These are phyloP conservation scores for Colletotrichum tabaci DNA, from an alignment of 2,329 filamentous ascomycete species.

Conservation along the genomic window DNA sequence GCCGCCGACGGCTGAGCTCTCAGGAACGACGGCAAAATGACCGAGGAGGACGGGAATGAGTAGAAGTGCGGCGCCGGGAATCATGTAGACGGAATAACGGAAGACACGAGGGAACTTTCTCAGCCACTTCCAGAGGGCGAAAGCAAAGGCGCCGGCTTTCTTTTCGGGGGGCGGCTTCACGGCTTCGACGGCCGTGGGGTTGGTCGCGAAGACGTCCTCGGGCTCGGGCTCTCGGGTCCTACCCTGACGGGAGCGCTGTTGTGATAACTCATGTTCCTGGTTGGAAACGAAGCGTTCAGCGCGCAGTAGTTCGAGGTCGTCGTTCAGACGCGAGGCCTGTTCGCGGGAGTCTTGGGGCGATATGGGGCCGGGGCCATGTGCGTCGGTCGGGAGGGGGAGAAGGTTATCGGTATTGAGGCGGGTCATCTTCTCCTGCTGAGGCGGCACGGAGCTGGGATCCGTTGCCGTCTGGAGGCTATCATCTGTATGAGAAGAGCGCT, in stretches of 20 bases:
- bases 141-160: slow-evolving; percentile 48
- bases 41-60: slow-evolving; percentile 64
- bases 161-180: slow-evolving; percentile 41
- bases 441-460: slow-evolving; percentile 27
- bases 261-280: slow-evolving; percentile 54
- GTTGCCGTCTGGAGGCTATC: slow-evolving; percentile 41
- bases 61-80: slow-evolving; percentile 61
- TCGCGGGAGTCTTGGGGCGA: slow-evolving; percentile 46
- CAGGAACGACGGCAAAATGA: slow-evolving; percentile 54
- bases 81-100: slow-evolving; percentile 64
- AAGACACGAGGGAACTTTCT: slow-evolving; percentile 66
- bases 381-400: slow-evolving; percentile 13
- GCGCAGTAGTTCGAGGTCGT: slow-evolving; percentile 65
- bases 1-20: slow-evolving; percentile 66
- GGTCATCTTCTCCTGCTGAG: slow-evolving; percentile 23
- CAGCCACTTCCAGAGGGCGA: slow-evolving; percentile 58
- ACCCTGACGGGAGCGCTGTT: slow-evolving; percentile 47
- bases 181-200: slow-evolving; percentile 48
- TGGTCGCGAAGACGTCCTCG: slow-evolving; percentile 61
- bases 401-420: slow-evolving; percentile 29
- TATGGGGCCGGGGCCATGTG: not conserved
- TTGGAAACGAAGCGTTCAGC: slow-evolving; percentile 63
- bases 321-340: slow-evolving; percentile 57
- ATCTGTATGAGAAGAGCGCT: slow-evolving; percentile 39
- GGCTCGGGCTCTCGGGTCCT: slow-evolving; percentile 54